Conservation (phyloP, 257 asterid species). For the Capsicum rhomboideum region DNA sequence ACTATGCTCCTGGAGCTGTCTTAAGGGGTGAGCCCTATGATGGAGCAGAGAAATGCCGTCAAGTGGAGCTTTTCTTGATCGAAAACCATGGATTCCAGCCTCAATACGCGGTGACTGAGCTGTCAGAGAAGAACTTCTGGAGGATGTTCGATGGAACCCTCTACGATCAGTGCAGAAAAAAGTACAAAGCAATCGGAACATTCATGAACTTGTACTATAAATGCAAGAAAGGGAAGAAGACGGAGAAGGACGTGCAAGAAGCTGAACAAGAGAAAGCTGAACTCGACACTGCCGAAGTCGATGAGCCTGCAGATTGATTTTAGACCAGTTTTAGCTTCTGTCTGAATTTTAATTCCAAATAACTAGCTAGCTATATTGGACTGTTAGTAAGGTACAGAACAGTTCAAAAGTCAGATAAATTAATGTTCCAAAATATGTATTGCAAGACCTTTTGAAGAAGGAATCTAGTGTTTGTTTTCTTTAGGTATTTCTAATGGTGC, state of each 20-base stretch:
- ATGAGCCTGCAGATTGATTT: not conserved
- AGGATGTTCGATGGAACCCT: not conserved
- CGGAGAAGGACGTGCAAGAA: not conserved
- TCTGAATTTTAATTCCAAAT: not conserved
- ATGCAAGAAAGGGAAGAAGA: not conserved
- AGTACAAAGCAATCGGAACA: not conserved
- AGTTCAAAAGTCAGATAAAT: not conserved
- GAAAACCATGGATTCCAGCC: not conserved
- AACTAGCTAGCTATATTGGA: not conserved
- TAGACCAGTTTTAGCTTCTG: not conserved
- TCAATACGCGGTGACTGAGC: not conserved
- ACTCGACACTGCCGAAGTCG: not conserved
- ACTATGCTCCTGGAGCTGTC: not conserved
- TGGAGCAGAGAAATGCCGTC: not conserved
- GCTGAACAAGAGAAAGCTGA: not conserved
- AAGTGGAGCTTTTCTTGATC: not conserved
- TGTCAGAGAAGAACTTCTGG: not conserved
- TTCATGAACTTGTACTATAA: not conserved
- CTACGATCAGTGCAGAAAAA: not conserved
- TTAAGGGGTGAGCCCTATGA: not conserved
- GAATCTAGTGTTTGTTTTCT: not conserved
- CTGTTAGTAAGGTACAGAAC: not conserved
- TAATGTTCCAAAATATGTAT: too few species aligned
- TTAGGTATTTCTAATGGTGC: not conserved
- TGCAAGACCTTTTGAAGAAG: not conserved